Percentiles rank a stretch among this genome's conserved stretches.
These are phyloP conservation scores for Leucoagaricus sp. DNA, from an alignment of 1,284 basidiomycete genomes.

Conservation along the genomic window DNA sequence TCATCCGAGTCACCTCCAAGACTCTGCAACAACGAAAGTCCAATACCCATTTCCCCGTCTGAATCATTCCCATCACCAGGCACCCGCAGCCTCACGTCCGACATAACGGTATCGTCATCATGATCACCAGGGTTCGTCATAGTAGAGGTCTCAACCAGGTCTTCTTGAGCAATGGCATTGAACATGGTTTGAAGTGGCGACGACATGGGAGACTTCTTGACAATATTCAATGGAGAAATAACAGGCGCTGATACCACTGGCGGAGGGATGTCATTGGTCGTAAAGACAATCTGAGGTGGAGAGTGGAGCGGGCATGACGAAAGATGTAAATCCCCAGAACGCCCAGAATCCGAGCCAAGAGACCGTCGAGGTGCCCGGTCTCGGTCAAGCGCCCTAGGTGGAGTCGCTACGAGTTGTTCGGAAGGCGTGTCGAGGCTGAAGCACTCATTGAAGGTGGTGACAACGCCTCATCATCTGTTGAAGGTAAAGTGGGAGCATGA, in stretches of 20 bases:
- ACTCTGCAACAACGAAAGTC: conserved; percentile 62
- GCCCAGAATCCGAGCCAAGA: neutral
- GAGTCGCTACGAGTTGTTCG: conserved; percentile 1
- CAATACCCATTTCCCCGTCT: conserved; percentile 68
- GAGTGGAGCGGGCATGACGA: conserved; percentile 14
- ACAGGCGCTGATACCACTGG: neutral
- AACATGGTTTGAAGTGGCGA: conserved; percentile 10
- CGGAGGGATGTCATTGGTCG: neutral
- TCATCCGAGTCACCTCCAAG: conserved; percentile 36
- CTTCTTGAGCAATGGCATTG: neutral
- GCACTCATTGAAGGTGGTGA: neutral
- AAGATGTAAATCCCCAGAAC: neutral
- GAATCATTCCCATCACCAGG: conserved; percentile 15
- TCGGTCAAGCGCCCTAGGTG: neutral
- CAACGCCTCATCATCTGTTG: neutral
- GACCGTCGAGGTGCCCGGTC: neutral
- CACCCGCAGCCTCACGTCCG: neutral
- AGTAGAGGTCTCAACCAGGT: neutral
- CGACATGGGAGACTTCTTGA: conserved; percentile 21
- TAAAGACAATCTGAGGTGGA: conserved; percentile 6
- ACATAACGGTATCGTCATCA: neutral
- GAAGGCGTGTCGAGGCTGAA: conserved; percentile 22
- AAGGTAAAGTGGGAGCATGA: neutral
- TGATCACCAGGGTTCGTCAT: neutral
- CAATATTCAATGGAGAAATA: conserved; percentile 21